Base-by-base conservation (phyloP, 805 yeast species). In the Trichomonascus vanleenenianus region DNA sequence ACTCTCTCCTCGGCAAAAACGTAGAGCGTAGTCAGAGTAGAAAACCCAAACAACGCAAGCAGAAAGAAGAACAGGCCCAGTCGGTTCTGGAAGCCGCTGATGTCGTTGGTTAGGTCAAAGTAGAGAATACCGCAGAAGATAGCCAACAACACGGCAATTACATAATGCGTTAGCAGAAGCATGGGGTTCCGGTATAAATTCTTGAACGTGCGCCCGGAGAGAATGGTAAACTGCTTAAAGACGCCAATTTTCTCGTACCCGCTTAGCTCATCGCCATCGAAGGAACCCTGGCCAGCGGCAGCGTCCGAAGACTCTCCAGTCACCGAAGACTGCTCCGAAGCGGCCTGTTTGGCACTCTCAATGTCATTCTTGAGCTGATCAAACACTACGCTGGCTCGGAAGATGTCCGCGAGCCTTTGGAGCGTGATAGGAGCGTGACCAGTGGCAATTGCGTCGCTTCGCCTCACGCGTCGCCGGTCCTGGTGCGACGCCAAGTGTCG, bases 61-160 rank as follows among this genome's bases (percentile, higher is more conserved):
- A 89, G 66, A 63, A 93, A 93, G 70, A 93, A 91, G 65, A 93
- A 93, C 49, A 93, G 70, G 0, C 98, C 98, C 52, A 93, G 72
- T 56, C 98, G 74, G 64, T 93, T 93, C 63, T 93, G 98, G 71
- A 93, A 93, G 0, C 98, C 98, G 57, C 95, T 81, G 45, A 93
- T 91, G 61, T 91, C 96, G 59, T 87, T 84, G 36, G 80, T 70
- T 20, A 91, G 80, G 57, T 87, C 73, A 65, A 81, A 91, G 63
- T 93, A 93, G 35, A 93, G 70, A 42, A 76, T 76, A 0, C 97
- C 96, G 64, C 96, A 81, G 64, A 91, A 84, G 3, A 80, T 58
- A 1, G 95, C 96, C 63, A 91, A 77, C 12, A 81, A 61, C 7
- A 85, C 64, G 0, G 96, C 82, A 49, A 91, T 70, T 1, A 83